Base-by-base conservation (phyloP, 345 rosid species). In the Aquilaria sinensis region DNA sequence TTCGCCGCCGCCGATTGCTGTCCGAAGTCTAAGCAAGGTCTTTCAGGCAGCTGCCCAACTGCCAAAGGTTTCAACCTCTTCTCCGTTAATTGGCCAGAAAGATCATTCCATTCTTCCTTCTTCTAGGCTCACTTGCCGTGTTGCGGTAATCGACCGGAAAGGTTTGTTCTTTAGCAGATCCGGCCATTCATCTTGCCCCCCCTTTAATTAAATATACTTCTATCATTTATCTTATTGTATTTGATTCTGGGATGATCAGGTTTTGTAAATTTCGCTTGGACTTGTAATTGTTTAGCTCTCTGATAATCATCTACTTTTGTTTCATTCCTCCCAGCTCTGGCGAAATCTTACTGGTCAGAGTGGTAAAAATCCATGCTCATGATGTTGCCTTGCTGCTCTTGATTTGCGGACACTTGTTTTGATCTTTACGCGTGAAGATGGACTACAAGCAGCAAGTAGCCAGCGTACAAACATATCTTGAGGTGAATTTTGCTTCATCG, bases 361-460 rank as follows among this genome's bases (percentile, higher is more conserved):
- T 16, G 49, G 37, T 3, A 32, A 66, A 50, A 15, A 30, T 13
- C 33, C 56, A 12, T 33, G 5, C 31, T 16, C 37, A 54, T 56
- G 8, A 41, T 31, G 50, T 46, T 32, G 6, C 30, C 12, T 30
- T 41, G 15, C 34, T n/a, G 51, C 53, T 58, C 51, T 30, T 43
- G 46, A 43, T 53, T 30, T 63, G 23, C 63, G 70, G 77, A 33
- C 41, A 68, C 64, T 65, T 65, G n/a, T 51, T 70, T 4, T 16
- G 47, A 61, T 66, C 43, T 66, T 50, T 47, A 53, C 47, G 50
- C 31, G 41, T 47, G 67, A 65, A 64, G 61, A 81, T 83, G 89
- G 87, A 81, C 58, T 53, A 43, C 46, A 78, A 78, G 76, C 78
- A 74, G 64, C 83, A 68, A 51, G 57, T 57, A 9, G 63, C 61